Evolutionary conservation across 805 yeast species (phyloP), one percentile per base, ranked within the genome.

Genomic region (Torulaspora franciscae): DNA sequence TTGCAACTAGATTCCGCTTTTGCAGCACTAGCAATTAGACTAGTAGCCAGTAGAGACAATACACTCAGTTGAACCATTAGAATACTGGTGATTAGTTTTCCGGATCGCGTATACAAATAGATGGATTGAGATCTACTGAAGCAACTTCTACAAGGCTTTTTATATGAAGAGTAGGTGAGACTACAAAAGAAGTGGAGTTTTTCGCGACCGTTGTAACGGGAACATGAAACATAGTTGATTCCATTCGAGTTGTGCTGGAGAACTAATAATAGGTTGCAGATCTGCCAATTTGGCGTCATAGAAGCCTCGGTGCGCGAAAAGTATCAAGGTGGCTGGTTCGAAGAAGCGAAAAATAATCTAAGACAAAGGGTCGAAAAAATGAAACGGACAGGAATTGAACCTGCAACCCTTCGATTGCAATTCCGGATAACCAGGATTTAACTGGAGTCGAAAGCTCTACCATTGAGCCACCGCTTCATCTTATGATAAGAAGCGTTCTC

Each of bases 311-410:
- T 11, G 7, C 38, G 38, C 38, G 38, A 35, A 22, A 35, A 15
- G 13, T 23, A 35, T 24, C 23, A 22, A 36, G 34, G 19, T 26
- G 37, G 32, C 36, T 36, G 37, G 30, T 19, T 19, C 9, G 29
- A 28, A 13, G 25, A 26, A 4, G 8, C 13, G 13, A 13, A 27
- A 29, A 41, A 32, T 49, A 50, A 54, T 47, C 61, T 52, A 56
- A 63, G 59, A 56, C 33, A 4, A 4, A 13, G 19, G 8, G 7
- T 13, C 9, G 15, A 30, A n/a, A 30, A 14, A 30, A 30, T 76
- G 80, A 74, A 77, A 76, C 81, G 77, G 80, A 76, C 83, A 77
- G 81, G 83, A 78, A 75, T 78, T 74, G 83, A 78, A 78, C 83
- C 81, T 77, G 82, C 82, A 77, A 76, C 82, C 83, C 74, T 76